Evolutionary conservation across 768 basidiomycete genomes (phyloP).

Genomic region (Tricholoma terreum): DNA sequence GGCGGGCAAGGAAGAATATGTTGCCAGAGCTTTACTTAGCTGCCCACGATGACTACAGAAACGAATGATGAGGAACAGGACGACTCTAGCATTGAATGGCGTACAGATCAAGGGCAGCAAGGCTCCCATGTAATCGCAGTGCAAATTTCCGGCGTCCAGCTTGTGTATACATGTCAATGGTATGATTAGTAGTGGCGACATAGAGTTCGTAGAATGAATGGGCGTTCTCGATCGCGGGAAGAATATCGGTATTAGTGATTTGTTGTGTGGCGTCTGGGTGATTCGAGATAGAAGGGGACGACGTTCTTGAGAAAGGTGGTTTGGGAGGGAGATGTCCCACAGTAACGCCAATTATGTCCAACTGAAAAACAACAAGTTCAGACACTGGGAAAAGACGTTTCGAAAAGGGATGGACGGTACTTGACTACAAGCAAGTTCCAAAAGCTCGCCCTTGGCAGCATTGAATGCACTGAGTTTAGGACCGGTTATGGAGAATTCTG

Average conservation of each 20-base stretch:
- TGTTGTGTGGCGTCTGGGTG: slow-evolving; percentile 22
- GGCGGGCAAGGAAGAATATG: slow-evolving; percentile 78
- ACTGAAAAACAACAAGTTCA: slow-evolving; percentile 39
- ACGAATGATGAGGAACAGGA: background rate
- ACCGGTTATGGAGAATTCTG: slow-evolving; percentile 45
- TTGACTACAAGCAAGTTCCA: slow-evolving; percentile 86
- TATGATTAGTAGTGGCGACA: slow-evolving; percentile 66
- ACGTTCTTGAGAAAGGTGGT: slow-evolving; percentile 68
- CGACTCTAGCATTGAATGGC: slow-evolving; percentile 26
- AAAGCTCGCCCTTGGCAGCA: slow-evolving; percentile 83
- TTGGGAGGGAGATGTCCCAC: slow-evolving; percentile 65
- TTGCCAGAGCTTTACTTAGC: slow-evolving; percentile 57
- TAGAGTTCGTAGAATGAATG: slow-evolving; percentile 80
- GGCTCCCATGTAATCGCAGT: slow-evolving; percentile 75
- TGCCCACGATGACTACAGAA: slow-evolving; percentile 61
- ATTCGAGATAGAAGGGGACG: slow-evolving; percentile 21
- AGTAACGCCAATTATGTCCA: slow-evolving; percentile 80
- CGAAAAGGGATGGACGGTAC: slow-evolving; percentile 36
- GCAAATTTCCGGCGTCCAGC: slow-evolving; percentile 86
- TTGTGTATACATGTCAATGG: slow-evolving; percentile 80
- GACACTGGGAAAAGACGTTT: background rate
- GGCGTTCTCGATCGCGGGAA: slow-evolving; percentile 50
- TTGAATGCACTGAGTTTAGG: slow-evolving; percentile 49
- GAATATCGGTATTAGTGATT: slow-evolving; percentile 62
- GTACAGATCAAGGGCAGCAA: slow-evolving; percentile 89